phyloP scores from a whole-genome alignment of 148 eudicot species.

The Amaranthus cruentus region DNA sequence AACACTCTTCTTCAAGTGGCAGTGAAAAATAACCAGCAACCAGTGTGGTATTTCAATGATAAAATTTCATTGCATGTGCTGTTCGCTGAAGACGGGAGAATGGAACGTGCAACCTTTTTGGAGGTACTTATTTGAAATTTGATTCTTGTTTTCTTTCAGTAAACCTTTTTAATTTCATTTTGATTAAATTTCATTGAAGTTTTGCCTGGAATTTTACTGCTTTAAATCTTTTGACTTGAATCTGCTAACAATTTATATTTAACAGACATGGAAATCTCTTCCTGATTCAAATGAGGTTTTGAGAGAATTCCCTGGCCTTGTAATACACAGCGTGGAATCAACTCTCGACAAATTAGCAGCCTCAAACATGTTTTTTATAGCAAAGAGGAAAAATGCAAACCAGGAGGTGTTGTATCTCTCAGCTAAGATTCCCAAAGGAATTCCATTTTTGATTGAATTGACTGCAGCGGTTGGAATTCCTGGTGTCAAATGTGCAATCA shows the following conservation, averaged over 20 bases:
- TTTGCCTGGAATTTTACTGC: neutral
- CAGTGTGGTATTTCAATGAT: constrained; percentile 93
- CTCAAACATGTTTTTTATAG: constrained; percentile 90
- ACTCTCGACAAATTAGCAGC: constrained; percentile 62
- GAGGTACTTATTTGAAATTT: constrained; percentile 49
- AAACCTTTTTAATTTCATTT: neutral
- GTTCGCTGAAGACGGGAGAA: constrained; percentile 89
- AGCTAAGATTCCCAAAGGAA: constrained; percentile 78
- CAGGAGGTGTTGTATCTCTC: constrained; percentile 91
- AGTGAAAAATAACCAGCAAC: constrained; percentile 92
- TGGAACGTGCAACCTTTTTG: constrained; percentile 85
- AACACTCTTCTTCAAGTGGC: constrained; percentile 88
- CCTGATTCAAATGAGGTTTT: constrained; percentile 92
- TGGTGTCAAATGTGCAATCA: constrained; percentile 83
- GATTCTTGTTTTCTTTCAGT: neutral
- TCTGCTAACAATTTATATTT: neutral
- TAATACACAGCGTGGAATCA: constrained; percentile 68
- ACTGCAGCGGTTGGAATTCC: constrained; percentile 70
- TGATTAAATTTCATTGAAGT: neutral
- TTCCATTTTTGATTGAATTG: constrained; percentile 86
- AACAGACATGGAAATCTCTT: constrained; percentile 94
- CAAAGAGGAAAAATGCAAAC: constrained; percentile 85
- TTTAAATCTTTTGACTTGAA: neutral
- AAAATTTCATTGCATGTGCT: constrained; percentile 58
- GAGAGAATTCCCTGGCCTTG: constrained; percentile 65